Percentiles rank a stretch among this genome's conserved stretches.
These are phyloP conservation scores for Smallanthus sonchifolius DNA, from an alignment of 129 eudicot genomes.

Conservation along the genomic window DNA sequence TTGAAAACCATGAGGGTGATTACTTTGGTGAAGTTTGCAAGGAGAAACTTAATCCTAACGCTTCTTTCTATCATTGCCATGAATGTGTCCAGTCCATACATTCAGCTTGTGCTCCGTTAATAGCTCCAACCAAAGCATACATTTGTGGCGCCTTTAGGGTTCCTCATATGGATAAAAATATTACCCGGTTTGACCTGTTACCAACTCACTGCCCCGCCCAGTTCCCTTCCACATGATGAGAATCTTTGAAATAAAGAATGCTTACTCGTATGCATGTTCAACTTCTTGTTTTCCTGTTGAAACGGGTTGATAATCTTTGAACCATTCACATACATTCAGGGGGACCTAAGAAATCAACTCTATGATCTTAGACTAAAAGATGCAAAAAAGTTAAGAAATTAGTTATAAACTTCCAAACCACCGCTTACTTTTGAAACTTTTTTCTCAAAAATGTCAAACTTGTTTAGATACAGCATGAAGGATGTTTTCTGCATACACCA, in stretches of 20 bases:
- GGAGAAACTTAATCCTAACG: no score
- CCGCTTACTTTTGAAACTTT: slow-evolving; percentile 79
- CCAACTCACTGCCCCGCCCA: background rate
- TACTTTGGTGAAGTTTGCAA: no score
- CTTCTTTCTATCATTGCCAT: background rate
- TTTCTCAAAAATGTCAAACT: slow-evolving; percentile 92
- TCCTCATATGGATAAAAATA: no score
- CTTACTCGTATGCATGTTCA: slow-evolving; percentile 98
- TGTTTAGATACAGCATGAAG: slow-evolving; percentile 92
- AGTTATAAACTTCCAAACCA: background rate
- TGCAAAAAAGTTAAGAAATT: background rate
- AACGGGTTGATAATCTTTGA: slow-evolving; percentile 84
- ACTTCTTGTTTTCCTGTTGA: slow-evolving; percentile 91
- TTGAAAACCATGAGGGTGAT: no score
- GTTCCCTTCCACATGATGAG: background rate
- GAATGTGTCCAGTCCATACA: background rate
- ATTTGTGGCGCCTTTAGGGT: no score
- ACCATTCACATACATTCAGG: slow-evolving; percentile 78
- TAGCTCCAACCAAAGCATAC: background rate
- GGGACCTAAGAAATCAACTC: slow-evolving; percentile 59
- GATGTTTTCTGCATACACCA: slow-evolving; percentile 85
- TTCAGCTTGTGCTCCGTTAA: background rate
- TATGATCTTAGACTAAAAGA: slow-evolving; percentile 12
- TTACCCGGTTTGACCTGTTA: background rate
- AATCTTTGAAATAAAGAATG: background rate